Conservation (phyloP, 1,284 basidiomycete genomes). For the Earliella scabrosa region DNA sequence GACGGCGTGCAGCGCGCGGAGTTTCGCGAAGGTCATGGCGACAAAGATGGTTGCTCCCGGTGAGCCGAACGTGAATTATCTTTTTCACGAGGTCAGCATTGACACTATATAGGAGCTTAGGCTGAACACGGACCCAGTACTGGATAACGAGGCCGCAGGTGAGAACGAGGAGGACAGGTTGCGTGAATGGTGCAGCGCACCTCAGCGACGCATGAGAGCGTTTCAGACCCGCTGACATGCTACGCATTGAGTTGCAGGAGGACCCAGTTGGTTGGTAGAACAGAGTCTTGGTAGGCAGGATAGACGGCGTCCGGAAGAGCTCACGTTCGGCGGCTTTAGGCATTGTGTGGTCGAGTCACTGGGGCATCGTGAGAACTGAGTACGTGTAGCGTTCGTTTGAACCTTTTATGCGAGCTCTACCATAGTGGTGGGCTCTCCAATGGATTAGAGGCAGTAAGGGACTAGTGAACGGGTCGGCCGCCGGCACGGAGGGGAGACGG, state of each 20-base stretch:
- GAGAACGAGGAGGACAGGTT: neutral
- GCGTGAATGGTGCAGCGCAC: neutral
- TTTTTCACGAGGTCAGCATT: too few species aligned
- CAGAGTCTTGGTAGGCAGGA: neutral
- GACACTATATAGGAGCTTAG: neutral
- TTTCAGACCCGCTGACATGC: neutral
- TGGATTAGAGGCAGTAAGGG: too few species aligned
- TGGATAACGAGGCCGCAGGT: neutral
- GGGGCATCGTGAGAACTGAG: neutral
- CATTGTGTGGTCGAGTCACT: neutral
- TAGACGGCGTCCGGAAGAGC: neutral
- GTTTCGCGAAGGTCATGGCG: conserved; percentile 3
- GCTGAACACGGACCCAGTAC: neutral
- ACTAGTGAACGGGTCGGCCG: too few species aligned
- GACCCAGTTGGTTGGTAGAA: neutral
- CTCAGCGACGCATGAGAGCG: neutral
- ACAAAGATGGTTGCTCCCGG: neutral
- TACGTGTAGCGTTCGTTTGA: neutral
- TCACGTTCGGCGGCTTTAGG: neutral
- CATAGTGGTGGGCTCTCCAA: too few species aligned
- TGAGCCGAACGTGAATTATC: too few species aligned
- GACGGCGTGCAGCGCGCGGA: conserved; percentile 11
- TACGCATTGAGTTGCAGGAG: neutral
- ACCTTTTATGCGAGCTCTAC: neutral
- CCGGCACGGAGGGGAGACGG: too few species aligned